These are phyloP conservation scores for Bryoglossum gracile DNA, from an alignment of 495 filamentous ascomycete genomes.

Conservation along the genomic window DNA sequence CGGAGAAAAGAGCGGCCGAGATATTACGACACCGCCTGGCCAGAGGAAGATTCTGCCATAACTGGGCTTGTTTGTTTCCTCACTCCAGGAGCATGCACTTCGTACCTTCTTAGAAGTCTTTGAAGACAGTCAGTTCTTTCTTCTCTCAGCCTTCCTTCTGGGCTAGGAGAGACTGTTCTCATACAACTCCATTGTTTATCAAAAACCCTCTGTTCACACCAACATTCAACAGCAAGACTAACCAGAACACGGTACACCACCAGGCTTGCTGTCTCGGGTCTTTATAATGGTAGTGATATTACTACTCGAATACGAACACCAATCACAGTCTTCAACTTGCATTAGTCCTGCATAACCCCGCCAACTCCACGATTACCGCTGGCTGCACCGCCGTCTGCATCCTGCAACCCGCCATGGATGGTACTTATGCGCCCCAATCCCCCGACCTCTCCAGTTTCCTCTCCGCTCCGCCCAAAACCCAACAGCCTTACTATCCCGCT, in stretches of 20 bases:
- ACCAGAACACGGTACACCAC: not conserved
- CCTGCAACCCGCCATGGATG: conserved; percentile 8
- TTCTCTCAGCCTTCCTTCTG: too few species aligned
- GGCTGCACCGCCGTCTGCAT: not conserved
- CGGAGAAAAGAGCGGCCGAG: too few species aligned
- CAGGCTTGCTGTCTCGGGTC: not conserved
- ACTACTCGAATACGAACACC: conserved; percentile 5
- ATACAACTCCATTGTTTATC: too few species aligned
- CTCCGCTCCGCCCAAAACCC: conserved; percentile 23
- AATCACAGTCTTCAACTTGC: conserved; percentile 9
- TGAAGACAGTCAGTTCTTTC: too few species aligned
- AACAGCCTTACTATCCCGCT: conserved; percentile 12
- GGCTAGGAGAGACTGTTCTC: too few species aligned
- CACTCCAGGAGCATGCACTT: too few species aligned
- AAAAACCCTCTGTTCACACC: too few species aligned
- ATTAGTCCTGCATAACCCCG: conserved; percentile 25
- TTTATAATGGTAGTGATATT: not conserved
- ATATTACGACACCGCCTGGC: too few species aligned
- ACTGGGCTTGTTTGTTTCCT: too few species aligned
- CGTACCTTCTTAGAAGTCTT: too few species aligned
- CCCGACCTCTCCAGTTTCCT: conserved; percentile 49
- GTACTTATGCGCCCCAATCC: conserved; percentile 46
- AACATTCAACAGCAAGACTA: not conserved
- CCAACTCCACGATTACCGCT: not conserved
- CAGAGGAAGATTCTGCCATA: too few species aligned